Evolutionary conservation across 176 grass and related monocot species (phyloP), one percentile per base, ranked within the genome.

Genomic region (Coix lacrymajobi): DNA sequence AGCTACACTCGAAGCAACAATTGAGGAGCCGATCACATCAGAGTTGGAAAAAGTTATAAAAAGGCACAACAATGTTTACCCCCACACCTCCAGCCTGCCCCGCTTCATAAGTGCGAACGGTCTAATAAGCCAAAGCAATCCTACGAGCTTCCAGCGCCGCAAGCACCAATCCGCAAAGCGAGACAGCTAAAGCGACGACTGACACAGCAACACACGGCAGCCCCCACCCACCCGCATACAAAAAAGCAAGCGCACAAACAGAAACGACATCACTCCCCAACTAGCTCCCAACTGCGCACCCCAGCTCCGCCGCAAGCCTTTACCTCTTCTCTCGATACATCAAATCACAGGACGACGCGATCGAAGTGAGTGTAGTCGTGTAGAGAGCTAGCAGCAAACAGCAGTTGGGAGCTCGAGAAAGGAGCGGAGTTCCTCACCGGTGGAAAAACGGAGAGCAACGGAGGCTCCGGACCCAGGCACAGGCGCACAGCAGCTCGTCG

Each of bases 81-180:
- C n/a, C 69, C 32, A 72, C 19, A 54, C 68, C 51, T 64, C 51
- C 49, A 49, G 16, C 26, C 71, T 49, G 1, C 24, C 48, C 31
- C 48, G 56, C 31, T 40, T 83, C 73, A 78, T 51, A 73, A 79
- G 57, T 71, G 66, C 15, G n/a, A 36, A 34, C 11, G 62, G 51
- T 69, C 15, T 70, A 70, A 81, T 69, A 85, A 64, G 78, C 52
- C 63, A 65, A 71, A 76, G 78, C 33, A 64, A 81, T 77, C 88
- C 77, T 85, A 81, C 71, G 54, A 89, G 87, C 70, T 54, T 89
- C 87, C 88, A 89, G 78, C 83, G 72, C 88, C 88, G 69, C 71
- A 85, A 77, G 65, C 83, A 89, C 83, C 78, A 66, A 88, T 64
- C 26, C 67, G 11, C 75, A 85, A 89, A 89, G 83, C 65, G 54